Conservation (phyloP, 2,329 filamentous ascomycete genomes). For the Metarhizium humberi region DNA sequence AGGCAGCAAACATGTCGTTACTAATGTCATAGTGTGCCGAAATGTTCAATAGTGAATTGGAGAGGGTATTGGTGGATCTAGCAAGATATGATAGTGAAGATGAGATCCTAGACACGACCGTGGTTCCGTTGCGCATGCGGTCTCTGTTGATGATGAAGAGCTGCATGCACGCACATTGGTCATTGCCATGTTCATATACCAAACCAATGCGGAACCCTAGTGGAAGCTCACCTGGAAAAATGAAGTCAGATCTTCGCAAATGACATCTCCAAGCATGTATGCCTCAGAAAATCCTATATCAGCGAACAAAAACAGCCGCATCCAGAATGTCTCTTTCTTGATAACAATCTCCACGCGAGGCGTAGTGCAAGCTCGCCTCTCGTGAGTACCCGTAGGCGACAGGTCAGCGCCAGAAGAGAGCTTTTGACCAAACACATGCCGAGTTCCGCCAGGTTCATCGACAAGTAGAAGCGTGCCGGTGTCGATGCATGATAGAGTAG, state of each 20-base stretch:
- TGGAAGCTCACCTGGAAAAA: slow-evolving; percentile 51
- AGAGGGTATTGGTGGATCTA: slow-evolving; percentile 45
- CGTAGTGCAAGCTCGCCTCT: slow-evolving; percentile 22
- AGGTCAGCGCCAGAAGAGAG: slow-evolving; percentile 26
- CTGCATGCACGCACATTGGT: slow-evolving; percentile 22
- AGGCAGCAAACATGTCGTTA: slow-evolving; percentile 68
- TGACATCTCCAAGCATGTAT: slow-evolving; percentile 64
- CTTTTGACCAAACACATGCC: slow-evolving; percentile 36
- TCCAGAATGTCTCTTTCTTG: slow-evolving; percentile 60
- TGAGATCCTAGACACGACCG: slow-evolving; percentile 49
- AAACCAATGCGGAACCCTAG: not conserved
- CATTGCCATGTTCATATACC: not conserved
- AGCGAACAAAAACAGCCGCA: slow-evolving; percentile 57
- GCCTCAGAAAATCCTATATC: slow-evolving; percentile 70
- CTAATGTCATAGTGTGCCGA: slow-evolving; percentile 68
- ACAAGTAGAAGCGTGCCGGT: slow-evolving; percentile 37
- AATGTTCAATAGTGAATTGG: slow-evolving; percentile 54
- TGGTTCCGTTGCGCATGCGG: slow-evolving; percentile 54
- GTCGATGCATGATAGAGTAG: slow-evolving; percentile 36
- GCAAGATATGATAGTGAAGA: slow-evolving; percentile 49
- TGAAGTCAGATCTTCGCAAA: slow-evolving; percentile 54
- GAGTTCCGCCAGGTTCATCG: slow-evolving; percentile 34
- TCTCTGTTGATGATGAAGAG: slow-evolving; percentile 64
- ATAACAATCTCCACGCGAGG: slow-evolving; percentile 47
- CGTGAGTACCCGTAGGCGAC: slow-evolving; percentile 24